These are phyloP conservation scores for Ustilago tritici DNA, from an alignment of 1,284 basidiomycete species.

Conservation along the genomic window DNA sequence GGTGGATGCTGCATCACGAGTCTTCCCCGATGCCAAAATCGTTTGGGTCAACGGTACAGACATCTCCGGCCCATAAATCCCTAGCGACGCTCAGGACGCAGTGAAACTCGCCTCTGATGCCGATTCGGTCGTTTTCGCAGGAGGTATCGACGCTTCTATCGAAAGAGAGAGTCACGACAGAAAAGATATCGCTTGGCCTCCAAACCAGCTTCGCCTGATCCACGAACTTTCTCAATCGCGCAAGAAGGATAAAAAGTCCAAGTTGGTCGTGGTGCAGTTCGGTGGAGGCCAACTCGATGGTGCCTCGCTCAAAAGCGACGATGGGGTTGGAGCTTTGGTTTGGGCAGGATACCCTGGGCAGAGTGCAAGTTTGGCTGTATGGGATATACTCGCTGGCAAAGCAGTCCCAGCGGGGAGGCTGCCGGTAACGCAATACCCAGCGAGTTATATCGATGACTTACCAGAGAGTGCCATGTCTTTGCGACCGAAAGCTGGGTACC, in stretches of 20 bases:
- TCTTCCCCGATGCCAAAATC: not conserved
- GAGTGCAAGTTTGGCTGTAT: constrained; percentile 17
- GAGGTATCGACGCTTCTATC: constrained; percentile 23
- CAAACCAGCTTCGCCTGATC: constrained; percentile 29
- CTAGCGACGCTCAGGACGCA: not conserved
- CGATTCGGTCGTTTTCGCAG: constrained; percentile 22
- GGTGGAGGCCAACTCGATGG: constrained; percentile 35
- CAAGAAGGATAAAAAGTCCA: constrained; percentile 1
- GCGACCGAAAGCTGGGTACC: constrained; percentile 8
- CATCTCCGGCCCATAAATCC: not conserved
- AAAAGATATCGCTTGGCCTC: constrained; percentile 15
- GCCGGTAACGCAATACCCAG: constrained; percentile 36
- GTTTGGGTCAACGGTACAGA: constrained; percentile 25
- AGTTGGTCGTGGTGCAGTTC: constrained; percentile 25
- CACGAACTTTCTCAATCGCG: not conserved
- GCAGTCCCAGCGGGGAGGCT: constrained; percentile 13
- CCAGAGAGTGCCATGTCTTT: constrained; percentile 17
- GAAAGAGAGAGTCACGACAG: constrained; percentile 25
- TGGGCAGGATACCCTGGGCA: constrained; percentile 39
- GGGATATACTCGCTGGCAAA: constrained; percentile 14
- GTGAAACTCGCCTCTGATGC: not conserved
- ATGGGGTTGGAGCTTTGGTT: constrained; percentile 4
- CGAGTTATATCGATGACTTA: constrained; percentile 12
- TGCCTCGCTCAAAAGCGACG: constrained; percentile 6
- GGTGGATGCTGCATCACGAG: constrained; percentile 7